These are phyloP conservation scores for Vitis hybrid DNA, from an alignment of 177 flowering plant genomes.

Conservation along the genomic window DNA sequence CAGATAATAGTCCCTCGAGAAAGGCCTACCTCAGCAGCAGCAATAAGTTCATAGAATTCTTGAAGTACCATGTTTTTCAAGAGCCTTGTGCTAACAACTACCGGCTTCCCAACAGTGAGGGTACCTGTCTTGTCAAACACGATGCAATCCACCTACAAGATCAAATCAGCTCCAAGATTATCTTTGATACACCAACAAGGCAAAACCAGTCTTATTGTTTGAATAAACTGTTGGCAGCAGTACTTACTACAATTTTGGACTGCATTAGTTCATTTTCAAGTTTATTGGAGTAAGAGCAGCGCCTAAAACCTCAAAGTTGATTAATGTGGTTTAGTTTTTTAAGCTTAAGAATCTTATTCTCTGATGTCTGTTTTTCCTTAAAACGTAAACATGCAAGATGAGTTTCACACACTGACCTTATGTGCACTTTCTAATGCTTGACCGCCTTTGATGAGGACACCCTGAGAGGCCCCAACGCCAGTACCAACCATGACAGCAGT, in stretches of 20 bases:
- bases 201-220: too few relatives aligned
- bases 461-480: slow-evolving; percentile 88
- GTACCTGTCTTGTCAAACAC: slow-evolving; percentile 97
- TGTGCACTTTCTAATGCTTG: slow-evolving; percentile 84
- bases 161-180: not conserved
- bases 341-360: not conserved
- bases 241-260: too few relatives aligned
- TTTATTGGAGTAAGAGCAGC: too few relatives aligned
- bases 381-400: not conserved
- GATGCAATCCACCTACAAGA: slow-evolving; percentile 72
- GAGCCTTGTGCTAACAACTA: slow-evolving; percentile 68
- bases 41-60: slow-evolving; percentile 70
- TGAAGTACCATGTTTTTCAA: slow-evolving; percentile 51
- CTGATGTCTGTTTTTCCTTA: not conserved
- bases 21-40: slow-evolving; percentile 72
- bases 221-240: too few relatives aligned
- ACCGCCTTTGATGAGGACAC: slow-evolving; percentile 87
- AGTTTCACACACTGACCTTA: slow-evolving; percentile 42
- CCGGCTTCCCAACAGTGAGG: slow-evolving; percentile 88
- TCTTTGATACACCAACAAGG: too few relatives aligned
- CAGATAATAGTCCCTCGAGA: not conserved
- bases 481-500: slow-evolving; percentile 97
- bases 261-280: too few relatives aligned
- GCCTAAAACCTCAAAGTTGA: too few relatives aligned
- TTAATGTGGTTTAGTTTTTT: too few relatives aligned